Base-by-base conservation (phyloP, 2,329 filamentous ascomycete species). In the Corniculantispora saksenae region DNA sequence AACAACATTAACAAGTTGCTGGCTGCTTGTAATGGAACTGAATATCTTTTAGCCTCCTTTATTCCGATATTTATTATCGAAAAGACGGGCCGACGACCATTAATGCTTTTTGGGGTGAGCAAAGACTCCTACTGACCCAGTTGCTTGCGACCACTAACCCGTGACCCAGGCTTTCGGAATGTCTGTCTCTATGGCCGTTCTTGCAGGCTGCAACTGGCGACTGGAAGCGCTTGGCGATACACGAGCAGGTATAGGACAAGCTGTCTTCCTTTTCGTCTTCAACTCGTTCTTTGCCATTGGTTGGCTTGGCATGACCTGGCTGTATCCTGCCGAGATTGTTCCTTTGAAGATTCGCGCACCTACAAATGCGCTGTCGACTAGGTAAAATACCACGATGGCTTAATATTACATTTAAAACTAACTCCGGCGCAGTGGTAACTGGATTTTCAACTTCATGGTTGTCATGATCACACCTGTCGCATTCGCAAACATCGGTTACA, bases 221-320 rank as follows among this genome's bases (percentile, higher is more conserved):
- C 23, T 57, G 19, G 61, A 58, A 12, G 10, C 7, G 1, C 51
- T 66, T 17, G 60, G 25, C 12, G 65, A 61, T 21, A 61, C 32
- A 7, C 40, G 50, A 19, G 65, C 65, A 23, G 65, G 65, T 17
- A 61, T 66, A 40, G 65, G 65, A 25, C 55, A 60, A 21, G 65
- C 53, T 59, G 19, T 72, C 68, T 87, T 87, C 63, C 76, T 90
- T 19, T 90, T 90, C 77, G 81, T 86, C 12, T 90, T 89, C 76
- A 89, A 89, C 72, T 84, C 86, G 7, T 86, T 86, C 69, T 90
- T 89, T 69, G 87, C 86, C 27, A 85, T 86, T 0, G 86, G 84
- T 8, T 88, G 84, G 82, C 74, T 88, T 4, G 85, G 86, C 9
- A 79, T 88, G 40, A 86, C 86, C 2, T 89, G 85, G 85, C 70